Evolutionary conservation across 2,329 filamentous ascomycete species (phyloP).

Genomic region (Trichocomaceae sp.): DNA sequence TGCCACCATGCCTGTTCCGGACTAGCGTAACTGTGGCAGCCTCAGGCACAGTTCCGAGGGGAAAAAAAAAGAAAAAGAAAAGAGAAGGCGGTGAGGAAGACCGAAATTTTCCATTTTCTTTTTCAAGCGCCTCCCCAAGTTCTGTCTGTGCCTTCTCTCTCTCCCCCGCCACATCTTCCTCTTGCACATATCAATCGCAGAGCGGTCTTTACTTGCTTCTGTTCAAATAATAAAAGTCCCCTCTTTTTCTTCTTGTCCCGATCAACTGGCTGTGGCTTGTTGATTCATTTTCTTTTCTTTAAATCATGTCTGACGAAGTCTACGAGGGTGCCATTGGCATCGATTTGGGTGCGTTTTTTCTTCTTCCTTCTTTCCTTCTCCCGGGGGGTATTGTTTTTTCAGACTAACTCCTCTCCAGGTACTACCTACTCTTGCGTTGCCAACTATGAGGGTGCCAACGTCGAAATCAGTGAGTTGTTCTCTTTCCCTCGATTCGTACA

Average conservation of each 20-base stretch:
- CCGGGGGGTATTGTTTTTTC: too few species aligned
- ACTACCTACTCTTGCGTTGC: conserved; percentile 99
- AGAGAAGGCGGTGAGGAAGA: conserved; percentile 8
- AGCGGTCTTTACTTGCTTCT: background rate
- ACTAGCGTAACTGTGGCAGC: background rate
- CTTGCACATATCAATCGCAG: conserved; percentile 13
- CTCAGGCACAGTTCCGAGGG: background rate
- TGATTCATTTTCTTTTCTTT: conserved; percentile 19
- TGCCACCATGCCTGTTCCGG: background rate
- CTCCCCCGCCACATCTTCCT: conserved; percentile 21
- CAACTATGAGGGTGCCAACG: conserved; percentile 98
- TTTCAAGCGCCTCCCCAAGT: conserved; percentile 17
- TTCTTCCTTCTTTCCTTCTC: too few species aligned
- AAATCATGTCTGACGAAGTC: conserved; percentile 84
- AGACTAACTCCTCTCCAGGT: conserved; percentile 50
- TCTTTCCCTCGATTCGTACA: background rate
- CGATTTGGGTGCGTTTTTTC: conserved; percentile 74
- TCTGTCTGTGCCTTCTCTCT: conserved; percentile 14
- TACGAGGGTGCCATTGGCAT: conserved; percentile 99
- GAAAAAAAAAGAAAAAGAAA: conserved; percentile 4
- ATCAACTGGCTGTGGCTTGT: conserved; percentile 4
- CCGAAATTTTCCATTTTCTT: conserved; percentile 18
- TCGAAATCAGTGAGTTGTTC: conserved; percentile 77
- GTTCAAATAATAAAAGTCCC: conserved; percentile 6
- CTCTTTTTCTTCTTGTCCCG: conserved; percentile 10